Percentiles rank a stretch among this genome's conserved stretches.
These are phyloP conservation scores for Candida coleopterorum DNA, from an alignment of 805 yeast genomes.

Conservation along the genomic window DNA sequence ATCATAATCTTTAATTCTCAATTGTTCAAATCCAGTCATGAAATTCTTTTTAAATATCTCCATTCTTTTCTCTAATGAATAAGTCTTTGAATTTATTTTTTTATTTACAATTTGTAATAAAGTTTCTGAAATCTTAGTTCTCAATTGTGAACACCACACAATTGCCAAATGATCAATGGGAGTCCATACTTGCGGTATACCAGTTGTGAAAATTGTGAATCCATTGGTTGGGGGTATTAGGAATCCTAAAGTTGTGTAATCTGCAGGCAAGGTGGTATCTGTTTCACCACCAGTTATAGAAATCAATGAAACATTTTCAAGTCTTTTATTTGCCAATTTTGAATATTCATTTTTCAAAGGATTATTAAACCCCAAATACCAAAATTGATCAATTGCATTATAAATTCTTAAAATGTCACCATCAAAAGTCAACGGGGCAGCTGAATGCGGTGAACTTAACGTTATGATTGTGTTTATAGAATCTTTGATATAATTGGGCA, in stretches of 20 bases:
- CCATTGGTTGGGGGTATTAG: slow-evolving; percentile 73
- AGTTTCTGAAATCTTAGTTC: slow-evolving; percentile 56
- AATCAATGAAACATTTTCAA: slow-evolving; percentile 59
- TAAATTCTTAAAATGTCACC: slow-evolving; percentile 77
- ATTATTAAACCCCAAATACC: slow-evolving; percentile 59
- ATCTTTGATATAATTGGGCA: slow-evolving; percentile 65
- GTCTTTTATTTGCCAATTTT: slow-evolving; percentile 39
- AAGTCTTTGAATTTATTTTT: slow-evolving; percentile 44
- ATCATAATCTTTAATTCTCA: neutral
- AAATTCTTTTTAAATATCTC: slow-evolving; percentile 40
- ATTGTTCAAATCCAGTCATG: slow-evolving; percentile 53
- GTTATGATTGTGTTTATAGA: slow-evolving; percentile 84
- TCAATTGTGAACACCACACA: slow-evolving; percentile 91
- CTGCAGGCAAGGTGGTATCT: slow-evolving; percentile 83
- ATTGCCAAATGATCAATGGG: slow-evolving; percentile 92
- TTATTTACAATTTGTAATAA: slow-evolving; percentile 58
- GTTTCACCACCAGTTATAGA: slow-evolving; percentile 87
- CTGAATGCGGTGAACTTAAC: slow-evolving; percentile 85
- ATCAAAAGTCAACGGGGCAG: slow-evolving; percentile 91
- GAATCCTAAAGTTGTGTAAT: slow-evolving; percentile 72
- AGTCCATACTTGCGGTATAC: slow-evolving; percentile 89
- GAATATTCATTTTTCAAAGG: slow-evolving; percentile 10
- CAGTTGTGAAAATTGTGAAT: slow-evolving; percentile 75
- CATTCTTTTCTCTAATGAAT: slow-evolving; percentile 55
- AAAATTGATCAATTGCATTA: slow-evolving; percentile 67